phyloP scores from a whole-genome alignment of 192 early-diverging fungal genomes.

The Coemansia aciculifera region DNA sequence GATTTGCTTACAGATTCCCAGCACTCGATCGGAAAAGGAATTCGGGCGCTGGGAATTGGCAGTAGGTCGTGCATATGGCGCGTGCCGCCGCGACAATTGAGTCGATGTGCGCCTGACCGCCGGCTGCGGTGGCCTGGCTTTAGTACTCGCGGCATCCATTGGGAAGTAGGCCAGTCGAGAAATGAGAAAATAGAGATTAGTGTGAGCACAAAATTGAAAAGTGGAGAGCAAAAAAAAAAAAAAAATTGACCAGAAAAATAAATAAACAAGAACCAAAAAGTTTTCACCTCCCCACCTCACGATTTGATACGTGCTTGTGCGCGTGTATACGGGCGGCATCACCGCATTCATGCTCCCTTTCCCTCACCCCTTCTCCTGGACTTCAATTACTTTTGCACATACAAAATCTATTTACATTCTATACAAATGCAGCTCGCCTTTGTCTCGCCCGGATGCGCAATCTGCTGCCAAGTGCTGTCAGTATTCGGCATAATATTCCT shows the following conservation, averaged over 20 bases:
- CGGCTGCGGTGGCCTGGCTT: not conserved
- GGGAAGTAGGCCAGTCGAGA: not conserved
- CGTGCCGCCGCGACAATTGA: constrained; percentile 14
- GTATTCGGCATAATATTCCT: constrained; percentile 55
- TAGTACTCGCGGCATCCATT: not conserved
- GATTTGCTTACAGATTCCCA: constrained; percentile 34
- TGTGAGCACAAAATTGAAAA: not conserved
- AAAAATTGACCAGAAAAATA: not conserved
- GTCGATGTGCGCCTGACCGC: not conserved
- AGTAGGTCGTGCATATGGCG: constrained; percentile 26
- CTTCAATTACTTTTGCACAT: constrained; percentile 8
- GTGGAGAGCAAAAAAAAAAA: not conserved
- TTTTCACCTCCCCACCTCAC: not conserved
- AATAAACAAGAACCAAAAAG: not conserved
- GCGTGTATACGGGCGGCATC: not conserved
- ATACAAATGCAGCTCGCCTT: constrained; percentile 53
- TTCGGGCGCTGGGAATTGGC: constrained; percentile 4
- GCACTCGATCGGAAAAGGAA: constrained; percentile 25
- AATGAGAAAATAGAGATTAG: not conserved
- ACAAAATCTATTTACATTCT: not conserved
- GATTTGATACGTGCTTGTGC: not conserved
- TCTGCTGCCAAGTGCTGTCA: constrained; percentile 54
- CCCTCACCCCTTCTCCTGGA: not conserved
- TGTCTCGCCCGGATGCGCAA: constrained; percentile 55
- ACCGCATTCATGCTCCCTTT: not conserved